Conservation (phyloP, 1,139 yeast species). For the Pichia terricola region DNA sequence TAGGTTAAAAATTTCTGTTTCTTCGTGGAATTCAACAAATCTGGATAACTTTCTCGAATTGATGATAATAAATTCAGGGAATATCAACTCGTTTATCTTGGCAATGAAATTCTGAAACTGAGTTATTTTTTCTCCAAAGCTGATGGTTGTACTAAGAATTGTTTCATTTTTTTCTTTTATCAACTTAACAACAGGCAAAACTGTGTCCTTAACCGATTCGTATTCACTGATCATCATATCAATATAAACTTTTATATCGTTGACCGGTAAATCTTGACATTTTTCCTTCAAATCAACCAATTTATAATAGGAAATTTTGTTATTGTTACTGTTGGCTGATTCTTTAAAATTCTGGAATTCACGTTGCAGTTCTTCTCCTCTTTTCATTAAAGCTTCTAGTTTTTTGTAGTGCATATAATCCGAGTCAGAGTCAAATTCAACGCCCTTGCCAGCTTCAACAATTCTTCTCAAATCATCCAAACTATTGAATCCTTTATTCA, state of each 20-base stretch:
- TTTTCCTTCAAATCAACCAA: constrained; percentile 1
- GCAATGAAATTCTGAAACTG: neutral
- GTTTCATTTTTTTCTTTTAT: constrained; percentile 2
- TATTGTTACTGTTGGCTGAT: neutral
- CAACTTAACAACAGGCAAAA: constrained; percentile 2
- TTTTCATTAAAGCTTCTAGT: neutral
- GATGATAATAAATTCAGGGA: constrained; percentile 1
- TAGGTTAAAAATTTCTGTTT: constrained; percentile 1
- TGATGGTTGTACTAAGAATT: neutral
- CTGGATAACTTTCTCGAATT: constrained; percentile 1
- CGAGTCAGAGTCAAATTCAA: neutral
- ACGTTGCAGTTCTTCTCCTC: neutral
- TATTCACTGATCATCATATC: constrained; percentile 2
- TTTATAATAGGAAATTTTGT: neutral
- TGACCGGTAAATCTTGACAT: constrained; percentile 4
- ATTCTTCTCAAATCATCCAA: constrained; percentile 2
- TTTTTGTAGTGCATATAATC: no score
- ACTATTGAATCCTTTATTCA: neutral
- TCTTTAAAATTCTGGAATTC: constrained; percentile 2
- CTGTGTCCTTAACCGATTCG: neutral
- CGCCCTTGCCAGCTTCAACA: constrained; percentile 30
- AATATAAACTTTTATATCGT: constrained; percentile 1
- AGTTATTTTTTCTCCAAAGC: neutral
- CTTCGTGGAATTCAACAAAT: constrained; percentile 3
- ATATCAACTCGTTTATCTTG: neutral